Conservation (phyloP, 306 rosid genomes). For the Malus domestica region ASM211411v1 NC_041798.1:28806501-28807000, state of each 20-base stretch:
- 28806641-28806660: too few relatives aligned
- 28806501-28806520: too few relatives aligned
- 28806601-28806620: too few relatives aligned
- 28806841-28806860: constrained; percentile 71
- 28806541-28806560: too few relatives aligned
- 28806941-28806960: constrained; percentile 24
- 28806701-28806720: constrained; percentile 3
- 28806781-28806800: constrained; percentile 26
- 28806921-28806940: constrained; percentile 47
- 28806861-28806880: constrained; percentile 82
- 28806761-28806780: constrained; percentile 31
- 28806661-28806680: too few relatives aligned
- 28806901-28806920: constrained; percentile 64
- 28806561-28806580: too few relatives aligned
- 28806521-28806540: too few relatives aligned
- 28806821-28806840: constrained; percentile 39
- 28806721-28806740: constrained; percentile 38
- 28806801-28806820: constrained; percentile 33
- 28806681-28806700: neutral
- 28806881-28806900: constrained; percentile 70
- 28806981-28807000: constrained; percentile 52
- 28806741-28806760: constrained; percentile 57
- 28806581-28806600: too few relatives aligned
- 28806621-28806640: too few relatives aligned
- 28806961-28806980: constrained; percentile 40